Evolutionary conservation across 768 basidiomycete genomes (phyloP), one percentile per base, ranked within the genome.

Genomic region (Naematelia aurantialba): DNA sequence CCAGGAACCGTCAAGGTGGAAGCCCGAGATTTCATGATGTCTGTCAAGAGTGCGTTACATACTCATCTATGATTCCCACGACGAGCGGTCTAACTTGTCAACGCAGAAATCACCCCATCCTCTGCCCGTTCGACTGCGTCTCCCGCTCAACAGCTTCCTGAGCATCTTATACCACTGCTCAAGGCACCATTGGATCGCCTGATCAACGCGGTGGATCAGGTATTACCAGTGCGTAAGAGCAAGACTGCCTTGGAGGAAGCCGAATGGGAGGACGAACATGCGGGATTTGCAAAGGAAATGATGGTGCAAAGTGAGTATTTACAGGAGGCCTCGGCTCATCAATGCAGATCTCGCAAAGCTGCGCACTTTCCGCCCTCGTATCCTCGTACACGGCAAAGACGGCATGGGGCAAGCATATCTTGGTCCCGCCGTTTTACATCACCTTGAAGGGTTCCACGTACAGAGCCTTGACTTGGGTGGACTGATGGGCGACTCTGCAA

Each of bases 11-110:
- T 98, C 62, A 81, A 82, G 29, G 85, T 97, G 17, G 84, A 87
- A 30, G 81, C 96, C 51, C 82, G 89, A 42, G 96, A 99, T 75
- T 99, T 99, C 73, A 91, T 97, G 91, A 88, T 94, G 68, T 90
- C 94, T 1, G 85, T 96, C 57, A 91, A 96, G 78, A 94, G 94
- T 96, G 68, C 53, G 86, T 80, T 26, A n/a, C n/a, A n/a, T n/a
- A n/a, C n/a, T n/a, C 21, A 31, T n/a, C 34, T 19, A 13, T 45
- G 19, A 14, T 21, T 39, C 5, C 45, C 10, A 25, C 19, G 30
- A 22, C 13, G 17, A 47, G 30, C 45, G 5, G 25, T 14, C 60
- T 29, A 25, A 56, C 31, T 3, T 29, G 14, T 1, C 52, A 24
- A 42, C 14, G 19, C 69, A 97, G 94, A 92, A 74, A 82, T 98